Conservation (phyloP, 768 basidiomycete species). For the Lepiota brunneoincarnata region DNA sequence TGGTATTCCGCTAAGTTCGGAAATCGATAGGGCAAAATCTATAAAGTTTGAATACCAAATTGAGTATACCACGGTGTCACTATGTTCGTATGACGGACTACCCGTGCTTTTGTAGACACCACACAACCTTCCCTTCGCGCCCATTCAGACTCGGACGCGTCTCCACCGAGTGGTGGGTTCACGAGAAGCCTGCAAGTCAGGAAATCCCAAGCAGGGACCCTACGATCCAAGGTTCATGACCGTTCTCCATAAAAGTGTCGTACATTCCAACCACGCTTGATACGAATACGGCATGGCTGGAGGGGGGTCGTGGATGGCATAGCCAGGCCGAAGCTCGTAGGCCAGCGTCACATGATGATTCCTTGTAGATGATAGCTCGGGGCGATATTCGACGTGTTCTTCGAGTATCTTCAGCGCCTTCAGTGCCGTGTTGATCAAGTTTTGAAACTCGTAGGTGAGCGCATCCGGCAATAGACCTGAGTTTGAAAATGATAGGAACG, state of each 20-base stretch:
- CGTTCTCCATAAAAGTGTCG: constrained; percentile 5
- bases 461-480: background rate
- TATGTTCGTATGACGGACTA: background rate
- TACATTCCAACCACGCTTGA: background rate
- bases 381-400: background rate
- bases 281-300: background rate
- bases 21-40: too few relatives aligned
- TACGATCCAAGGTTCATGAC: background rate
- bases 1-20: too few relatives aligned
- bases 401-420: background rate
- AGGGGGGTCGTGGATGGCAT: background rate
- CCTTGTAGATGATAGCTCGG: background rate
- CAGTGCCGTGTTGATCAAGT: background rate
- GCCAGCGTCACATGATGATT: background rate
- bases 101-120: background rate
- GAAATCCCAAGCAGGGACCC: background rate
- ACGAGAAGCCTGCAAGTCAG: constrained; percentile 3
- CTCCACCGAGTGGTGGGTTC: background rate
- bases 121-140: background rate
- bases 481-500: background rate
- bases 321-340: background rate
- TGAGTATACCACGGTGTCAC: too few relatives aligned
- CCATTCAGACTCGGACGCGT: background rate
- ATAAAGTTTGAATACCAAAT: too few relatives aligned
- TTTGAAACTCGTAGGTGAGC: background rate